Evolutionary conservation across 2,329 filamentous ascomycete species (phyloP).

Genomic region (Cladosporium cucumerinum): DNA sequence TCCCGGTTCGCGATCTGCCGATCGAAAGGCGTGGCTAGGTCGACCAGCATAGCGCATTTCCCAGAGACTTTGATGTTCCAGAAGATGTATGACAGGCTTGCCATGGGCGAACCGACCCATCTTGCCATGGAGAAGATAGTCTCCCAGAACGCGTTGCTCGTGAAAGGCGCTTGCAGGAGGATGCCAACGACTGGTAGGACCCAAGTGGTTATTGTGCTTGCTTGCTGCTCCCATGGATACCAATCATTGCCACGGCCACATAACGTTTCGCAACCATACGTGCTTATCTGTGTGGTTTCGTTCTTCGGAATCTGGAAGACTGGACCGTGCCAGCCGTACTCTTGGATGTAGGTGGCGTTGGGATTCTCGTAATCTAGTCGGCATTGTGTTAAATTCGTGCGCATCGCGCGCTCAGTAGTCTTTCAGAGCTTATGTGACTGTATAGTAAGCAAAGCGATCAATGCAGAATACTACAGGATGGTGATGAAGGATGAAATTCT

Average conservation of each 20-base stretch:
- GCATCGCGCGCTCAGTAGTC: background rate
- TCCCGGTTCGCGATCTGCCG: conserved; percentile 24
- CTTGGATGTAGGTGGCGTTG: background rate
- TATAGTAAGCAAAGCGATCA: background rate
- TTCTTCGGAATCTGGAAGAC: conserved; percentile 24
- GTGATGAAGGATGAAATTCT: background rate
- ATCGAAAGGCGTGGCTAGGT: conserved; percentile 37
- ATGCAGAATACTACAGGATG: background rate
- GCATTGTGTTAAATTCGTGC: conserved; percentile 13
- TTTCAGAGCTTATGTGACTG: background rate
- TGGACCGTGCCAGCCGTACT: conserved; percentile 21
- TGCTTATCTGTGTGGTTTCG: conserved; percentile 32
- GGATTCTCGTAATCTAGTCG: conserved; percentile 8
- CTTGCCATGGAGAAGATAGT: conserved; percentile 37
- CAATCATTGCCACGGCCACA: conserved; percentile 34
- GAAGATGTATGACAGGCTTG: conserved; percentile 37
- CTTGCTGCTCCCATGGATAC: conserved; percentile 34
- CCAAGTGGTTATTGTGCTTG: conserved; percentile 41
- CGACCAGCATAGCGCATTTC: conserved; percentile 40
- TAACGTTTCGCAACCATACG: conserved; percentile 33
- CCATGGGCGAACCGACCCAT: conserved; percentile 40
- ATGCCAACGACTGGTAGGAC: conserved; percentile 40
- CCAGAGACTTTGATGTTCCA: conserved; percentile 43
- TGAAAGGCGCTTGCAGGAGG: conserved; percentile 41
- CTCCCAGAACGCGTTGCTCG: conserved; percentile 38